Evolutionary conservation across 2,329 filamentous ascomycete species (phyloP), one percentile per base, ranked within the genome.

Genomic region (Ascomycota sp.): DNA sequence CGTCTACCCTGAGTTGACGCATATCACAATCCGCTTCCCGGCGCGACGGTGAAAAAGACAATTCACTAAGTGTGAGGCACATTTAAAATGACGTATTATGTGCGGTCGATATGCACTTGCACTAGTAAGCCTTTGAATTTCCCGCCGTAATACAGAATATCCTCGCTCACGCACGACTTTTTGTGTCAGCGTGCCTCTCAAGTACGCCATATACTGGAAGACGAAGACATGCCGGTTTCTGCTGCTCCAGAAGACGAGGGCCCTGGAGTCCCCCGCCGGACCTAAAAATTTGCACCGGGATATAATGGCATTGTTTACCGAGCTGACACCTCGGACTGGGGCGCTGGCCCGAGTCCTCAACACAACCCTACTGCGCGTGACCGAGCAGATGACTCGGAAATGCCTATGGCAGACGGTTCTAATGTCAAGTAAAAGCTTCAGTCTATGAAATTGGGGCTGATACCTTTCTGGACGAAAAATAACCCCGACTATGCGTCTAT

Each of bases 371-470:
- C 10, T 11, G 21, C 7, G 23, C 20, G 35, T 15, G 30, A 36
- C n/a, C 23, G 15, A 2, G 8, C 22, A 23, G 37, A 25, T n/a
- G 32, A 31, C 10, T 19, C 12, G 13, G 5, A 20, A 28, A 20
- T 20, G 8, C 27, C 29, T 7, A 25, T 11, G 11, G 15, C 19
- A 25, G 28, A 30, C 8, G 13, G 25, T 10, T 29, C 23, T 8
- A 29, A 36, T 12, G 61, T 62, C 8, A 70, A 56, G 39, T 93
- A 91, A 56, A 86, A 79, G 50, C 58, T 98, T 7, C 83, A 94
- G 48, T 64, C 73, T 2, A 95, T 95, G 79, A 86, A 82, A 63
- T 98, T 89, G 89, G 89, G 86, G 0, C 63, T 98, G 6, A 63
- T 95, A 10, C 86, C 89, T 0, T 93, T 76, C 51, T 95, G 86